Conservation (phyloP, 208 protist genomes). For the Trypanosoma congolense region DNA sequence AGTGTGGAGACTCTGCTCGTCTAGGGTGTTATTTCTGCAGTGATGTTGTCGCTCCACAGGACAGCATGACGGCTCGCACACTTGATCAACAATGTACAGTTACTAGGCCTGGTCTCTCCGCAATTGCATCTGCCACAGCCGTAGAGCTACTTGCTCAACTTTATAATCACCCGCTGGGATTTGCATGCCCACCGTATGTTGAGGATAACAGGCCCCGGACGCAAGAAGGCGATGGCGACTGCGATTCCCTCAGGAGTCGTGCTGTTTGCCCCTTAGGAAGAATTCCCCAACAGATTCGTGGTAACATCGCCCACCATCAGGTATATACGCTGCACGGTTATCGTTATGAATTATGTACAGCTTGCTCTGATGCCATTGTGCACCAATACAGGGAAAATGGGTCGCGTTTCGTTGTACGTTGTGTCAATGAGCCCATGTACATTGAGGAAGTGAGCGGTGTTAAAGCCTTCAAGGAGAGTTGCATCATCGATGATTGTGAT, state of each 20-base stretch:
- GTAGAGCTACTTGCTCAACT: constrained; percentile 93
- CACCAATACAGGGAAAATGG: constrained; percentile 62
- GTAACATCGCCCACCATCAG: constrained; percentile 79
- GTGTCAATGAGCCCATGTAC: constrained; percentile 80
- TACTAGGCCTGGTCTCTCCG: constrained; percentile 90
- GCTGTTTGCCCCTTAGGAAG: constrained; percentile 48
- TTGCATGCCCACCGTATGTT: constrained; percentile 49
- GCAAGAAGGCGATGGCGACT: neutral
- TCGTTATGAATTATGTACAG: constrained; percentile 90
- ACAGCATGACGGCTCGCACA: constrained; percentile 90
- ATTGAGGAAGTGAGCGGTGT: constrained; percentile 77
- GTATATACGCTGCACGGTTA: constrained; percentile 57
- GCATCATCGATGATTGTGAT: constrained; percentile 19
- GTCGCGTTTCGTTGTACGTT: constrained; percentile 86
- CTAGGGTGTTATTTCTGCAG: constrained; percentile 99
- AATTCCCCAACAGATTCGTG: constrained; percentile 87
- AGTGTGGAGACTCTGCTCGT: neutral
- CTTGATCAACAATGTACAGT: constrained; percentile 99
- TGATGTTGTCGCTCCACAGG: constrained; percentile 90
- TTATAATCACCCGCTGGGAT: constrained; percentile 88
- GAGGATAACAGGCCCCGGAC: neutral
- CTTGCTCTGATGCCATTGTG: constrained; percentile 86
- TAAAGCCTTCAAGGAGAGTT: constrained; percentile 61
- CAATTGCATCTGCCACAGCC: constrained; percentile 89
- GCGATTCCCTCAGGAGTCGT: neutral